Base-by-base conservation (phyloP, 331 rosid species). In the Quercus phellos region DNA sequence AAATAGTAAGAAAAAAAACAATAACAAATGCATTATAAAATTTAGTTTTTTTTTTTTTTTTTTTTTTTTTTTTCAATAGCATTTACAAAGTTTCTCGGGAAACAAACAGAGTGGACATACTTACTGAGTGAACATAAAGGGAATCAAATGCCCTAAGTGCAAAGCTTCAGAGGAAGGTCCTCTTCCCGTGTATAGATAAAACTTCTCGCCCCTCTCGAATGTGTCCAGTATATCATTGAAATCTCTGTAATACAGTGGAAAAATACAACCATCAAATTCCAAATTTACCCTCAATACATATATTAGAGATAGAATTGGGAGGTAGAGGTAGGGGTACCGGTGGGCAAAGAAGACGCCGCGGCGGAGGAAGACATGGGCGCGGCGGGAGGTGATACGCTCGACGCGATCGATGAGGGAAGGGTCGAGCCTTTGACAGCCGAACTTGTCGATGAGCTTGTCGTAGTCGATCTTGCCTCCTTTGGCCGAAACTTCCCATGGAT, bases 311-410 rank as follows among this genome's bases (percentile, higher is more conserved):
- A 5, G 30, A 46, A 55, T 1, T 51, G 76, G 21, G 75, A 27
- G 51, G 22, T 34, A 29, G 5, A 2, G 14, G 58, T 34, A 92
- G 4, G 3, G 14, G 58, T 34, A 92, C 97, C 98, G 94, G 75
- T 95, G 99, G 26, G 98, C 94, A 66, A 95, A 95, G 88, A 95
- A 95, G 82, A 93, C 98, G 64, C 86, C 92, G 5, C 98, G 99
- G 76, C 97, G 92, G 78, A 91, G 98, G 84, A 95, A 93, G 27
- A 89, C 88, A 73, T 92, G 99, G 12, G 99, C 82, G 11, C 89
- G 75, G 5, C 85, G 94, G 58, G 90, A 80, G 64, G 99, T 95
- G 71, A 95, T 88, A 6, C 86, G 88, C 22, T 87, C 86, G 13
- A 95, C 87, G n/a, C 90, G 92, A 16, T 90, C 85, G 72, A 95